Percentiles rank a stretch among this genome's conserved stretches.
These are phyloP conservation scores for Daldinia vernicosa DNA, from an alignment of 495 filamentous ascomycete genomes.

Conservation along the genomic window DNA sequence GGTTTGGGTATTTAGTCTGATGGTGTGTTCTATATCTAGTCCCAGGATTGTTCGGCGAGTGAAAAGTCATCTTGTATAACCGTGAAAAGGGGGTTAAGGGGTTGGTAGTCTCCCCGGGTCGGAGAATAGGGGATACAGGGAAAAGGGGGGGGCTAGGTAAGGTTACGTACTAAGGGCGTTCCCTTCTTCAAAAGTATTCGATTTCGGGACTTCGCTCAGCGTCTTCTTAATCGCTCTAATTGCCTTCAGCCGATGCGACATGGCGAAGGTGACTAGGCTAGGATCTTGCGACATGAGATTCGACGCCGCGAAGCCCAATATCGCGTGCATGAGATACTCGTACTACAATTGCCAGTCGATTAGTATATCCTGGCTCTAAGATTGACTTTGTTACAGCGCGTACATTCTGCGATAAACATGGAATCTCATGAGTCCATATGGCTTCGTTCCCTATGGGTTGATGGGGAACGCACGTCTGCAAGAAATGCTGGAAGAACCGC, in stretches of 20 bases:
- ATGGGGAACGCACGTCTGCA: slow-evolving; percentile 65
- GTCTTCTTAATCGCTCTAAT: slow-evolving; percentile 62
- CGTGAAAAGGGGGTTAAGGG: background rate
- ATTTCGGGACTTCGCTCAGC: slow-evolving; percentile 49
- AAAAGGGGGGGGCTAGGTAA: background rate
- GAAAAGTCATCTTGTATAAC: background rate
- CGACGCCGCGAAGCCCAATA: slow-evolving; percentile 66
- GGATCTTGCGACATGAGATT: slow-evolving; percentile 54
- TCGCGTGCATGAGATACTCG: slow-evolving; percentile 67
- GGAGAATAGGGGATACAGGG: no score
- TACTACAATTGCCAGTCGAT: slow-evolving; percentile 42
- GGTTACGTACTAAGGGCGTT: slow-evolving; percentile 50
- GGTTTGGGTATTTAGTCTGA: background rate
- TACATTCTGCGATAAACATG: slow-evolving; percentile 65
- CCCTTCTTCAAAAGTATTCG: slow-evolving; percentile 51
- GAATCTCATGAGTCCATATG: slow-evolving; percentile 67
- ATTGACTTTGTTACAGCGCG: slow-evolving; percentile 14
- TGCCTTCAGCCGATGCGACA: slow-evolving; percentile 65
- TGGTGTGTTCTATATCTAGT: background rate
- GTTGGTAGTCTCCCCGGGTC: no score
- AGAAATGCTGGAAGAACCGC: slow-evolving; percentile 71
- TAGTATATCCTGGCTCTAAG: background rate
- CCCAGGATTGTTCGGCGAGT: background rate
- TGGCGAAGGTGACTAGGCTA: slow-evolving; percentile 51
- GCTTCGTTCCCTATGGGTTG: slow-evolving; percentile 66